These are phyloP conservation scores for Austroboletus novae-zelandiae DNA, from an alignment of 1,284 basidiomycete species.

Conservation along the genomic window DNA sequence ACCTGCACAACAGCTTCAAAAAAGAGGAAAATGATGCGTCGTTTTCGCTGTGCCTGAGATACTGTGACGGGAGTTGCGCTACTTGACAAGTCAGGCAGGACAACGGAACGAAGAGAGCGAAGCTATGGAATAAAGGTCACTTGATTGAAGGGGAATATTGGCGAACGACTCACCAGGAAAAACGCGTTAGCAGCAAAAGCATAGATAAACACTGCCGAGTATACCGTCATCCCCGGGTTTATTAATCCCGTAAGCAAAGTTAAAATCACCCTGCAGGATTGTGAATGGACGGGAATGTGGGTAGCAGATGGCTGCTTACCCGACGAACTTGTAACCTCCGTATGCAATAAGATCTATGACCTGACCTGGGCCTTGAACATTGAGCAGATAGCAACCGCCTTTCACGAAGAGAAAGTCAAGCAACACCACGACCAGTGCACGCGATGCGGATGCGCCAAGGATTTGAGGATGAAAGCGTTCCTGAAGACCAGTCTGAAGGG, in stretches of 20 bases:
- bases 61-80: conserved; percentile 54
- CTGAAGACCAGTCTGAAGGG: conserved; percentile 82
- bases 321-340: conserved; percentile 97
- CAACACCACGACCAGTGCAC: conserved; percentile 77
- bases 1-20: conserved; percentile 76
- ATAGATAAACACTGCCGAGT: conserved; percentile 77
- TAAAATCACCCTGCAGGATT: conserved; percentile 60
- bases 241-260: conserved; percentile 65
- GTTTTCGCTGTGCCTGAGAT: conserved; percentile 75
- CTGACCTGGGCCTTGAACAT: conserved; percentile 74
- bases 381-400: conserved; percentile 87
- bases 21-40: conserved; percentile 83
- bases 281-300: neutral
- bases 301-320: conserved; percentile 45
- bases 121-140: conserved; percentile 47
- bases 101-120: conserved; percentile 87
- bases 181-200: conserved; percentile 88
- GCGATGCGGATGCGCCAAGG: conserved; percentile 83
- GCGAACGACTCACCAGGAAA: conserved; percentile 71
- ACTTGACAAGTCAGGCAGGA: conserved; percentile 62
- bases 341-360: conserved; percentile 79
- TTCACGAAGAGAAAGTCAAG: conserved; percentile 89
- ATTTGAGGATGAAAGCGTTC: conserved; percentile 88
- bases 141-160: neutral
- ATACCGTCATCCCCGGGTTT: conserved; percentile 61